These are phyloP conservation scores for Argentina anserina DNA, from an alignment of 306 rosid species.

Conservation along the genomic window DNA sequence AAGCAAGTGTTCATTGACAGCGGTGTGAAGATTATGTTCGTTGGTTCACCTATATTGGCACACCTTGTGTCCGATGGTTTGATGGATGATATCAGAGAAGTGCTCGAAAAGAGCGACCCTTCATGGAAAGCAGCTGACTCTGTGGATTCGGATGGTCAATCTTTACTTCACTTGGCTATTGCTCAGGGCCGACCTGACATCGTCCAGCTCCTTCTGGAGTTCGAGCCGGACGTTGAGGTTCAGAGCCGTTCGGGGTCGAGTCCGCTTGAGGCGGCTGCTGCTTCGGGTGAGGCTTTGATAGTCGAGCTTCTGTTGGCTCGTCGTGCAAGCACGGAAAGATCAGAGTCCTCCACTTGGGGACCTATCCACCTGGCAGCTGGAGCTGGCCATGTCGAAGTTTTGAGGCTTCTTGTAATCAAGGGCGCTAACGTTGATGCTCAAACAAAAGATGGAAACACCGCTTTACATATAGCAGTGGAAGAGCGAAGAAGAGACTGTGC, in stretches of 20 bases:
- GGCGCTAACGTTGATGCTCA: slow-evolving; percentile 53
- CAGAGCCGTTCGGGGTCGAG: slow-evolving; percentile 41
- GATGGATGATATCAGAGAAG: slow-evolving; percentile 65
- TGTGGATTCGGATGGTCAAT: slow-evolving; percentile 46
- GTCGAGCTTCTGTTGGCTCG: slow-evolving; percentile 75
- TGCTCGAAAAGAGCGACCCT: slow-evolving; percentile 56
- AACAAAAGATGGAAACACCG: slow-evolving; percentile 62
- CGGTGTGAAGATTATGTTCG: slow-evolving; percentile 62
- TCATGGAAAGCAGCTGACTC: slow-evolving; percentile 56
- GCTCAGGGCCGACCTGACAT: slow-evolving; percentile 53
- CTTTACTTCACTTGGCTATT: slow-evolving; percentile 58
- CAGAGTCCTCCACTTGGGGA: slow-evolving; percentile 41
- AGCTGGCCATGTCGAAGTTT: slow-evolving; percentile 63
- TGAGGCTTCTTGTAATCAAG: slow-evolving; percentile 64
- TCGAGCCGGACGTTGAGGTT: slow-evolving; percentile 53
- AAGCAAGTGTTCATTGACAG: slow-evolving; percentile 82
- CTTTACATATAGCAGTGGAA: slow-evolving; percentile 64
- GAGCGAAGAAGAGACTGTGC: slow-evolving; percentile 55
- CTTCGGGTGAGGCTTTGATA: slow-evolving; percentile 49
- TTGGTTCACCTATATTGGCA: slow-evolving; percentile 56
- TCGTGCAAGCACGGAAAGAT: slow-evolving; percentile 48
- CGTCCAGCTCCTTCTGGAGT: slow-evolving; percentile 70
- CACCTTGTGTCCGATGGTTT: slow-evolving; percentile 53
- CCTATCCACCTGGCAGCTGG: slow-evolving; percentile 58
- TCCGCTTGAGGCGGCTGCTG: slow-evolving; percentile 62